Evolutionary conservation across 495 filamentous ascomycete genomes (phyloP).

Genomic region (Hyaloscypha variabilis): DNA sequence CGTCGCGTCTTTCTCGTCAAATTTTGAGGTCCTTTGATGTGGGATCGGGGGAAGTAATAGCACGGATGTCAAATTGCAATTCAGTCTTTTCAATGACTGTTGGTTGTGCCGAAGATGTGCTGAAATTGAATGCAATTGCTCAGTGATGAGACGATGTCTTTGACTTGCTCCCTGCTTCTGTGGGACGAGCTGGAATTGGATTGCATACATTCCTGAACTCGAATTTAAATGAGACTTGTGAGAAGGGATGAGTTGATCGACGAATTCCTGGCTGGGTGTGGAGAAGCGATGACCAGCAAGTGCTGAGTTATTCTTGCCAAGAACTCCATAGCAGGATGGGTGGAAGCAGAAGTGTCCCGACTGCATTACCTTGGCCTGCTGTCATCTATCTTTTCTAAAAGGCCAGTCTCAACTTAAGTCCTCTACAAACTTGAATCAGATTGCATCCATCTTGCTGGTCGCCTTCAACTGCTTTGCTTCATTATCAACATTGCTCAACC

Average conservation of each 20-base stretch:
- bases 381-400: too few species aligned
- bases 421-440: background rate
- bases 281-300: too few species aligned
- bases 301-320: too few species aligned
- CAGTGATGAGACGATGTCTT: constrained; percentile 20
- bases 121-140: constrained; percentile 46
- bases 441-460: background rate
- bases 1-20: too few species aligned
- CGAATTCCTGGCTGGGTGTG: too few species aligned
- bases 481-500: background rate
- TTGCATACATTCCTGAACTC: constrained; percentile 1
- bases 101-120: constrained; percentile 86
- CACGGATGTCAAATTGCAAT: constrained; percentile 99
- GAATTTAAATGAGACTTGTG: background rate
- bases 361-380: too few species aligned
- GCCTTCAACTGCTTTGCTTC: background rate
- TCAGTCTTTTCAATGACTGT: constrained; percentile 74
- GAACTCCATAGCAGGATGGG: too few species aligned
- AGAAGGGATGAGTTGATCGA: too few species aligned
- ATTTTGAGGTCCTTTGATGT: background rate
- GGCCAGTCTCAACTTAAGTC: background rate
- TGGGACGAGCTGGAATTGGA: background rate
- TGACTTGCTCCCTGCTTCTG: background rate
- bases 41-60: constrained; percentile 42
- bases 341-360: too few species aligned